Conservation (phyloP, 495 filamentous ascomycete species). For the Podospora australis region DNA sequence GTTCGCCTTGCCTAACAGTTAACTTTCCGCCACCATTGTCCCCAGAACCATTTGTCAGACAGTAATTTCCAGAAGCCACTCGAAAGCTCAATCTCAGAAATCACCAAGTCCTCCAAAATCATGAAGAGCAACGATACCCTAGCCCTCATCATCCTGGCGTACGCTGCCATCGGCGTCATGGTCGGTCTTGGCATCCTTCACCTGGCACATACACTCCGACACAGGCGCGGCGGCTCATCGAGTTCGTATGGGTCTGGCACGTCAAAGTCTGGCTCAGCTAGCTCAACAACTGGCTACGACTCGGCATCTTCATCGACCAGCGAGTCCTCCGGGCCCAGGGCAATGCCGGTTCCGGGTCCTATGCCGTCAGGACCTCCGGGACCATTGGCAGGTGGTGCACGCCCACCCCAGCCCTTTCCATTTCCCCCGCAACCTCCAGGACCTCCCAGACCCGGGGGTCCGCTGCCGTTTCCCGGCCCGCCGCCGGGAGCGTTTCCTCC, state of each 20-base stretch:
- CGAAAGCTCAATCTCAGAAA: no score
- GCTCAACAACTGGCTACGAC: not conserved
- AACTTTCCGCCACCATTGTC: no score
- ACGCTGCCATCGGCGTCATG: not conserved
- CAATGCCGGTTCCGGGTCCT: not conserved
- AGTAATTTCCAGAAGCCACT: no score
- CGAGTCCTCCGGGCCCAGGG: not conserved
- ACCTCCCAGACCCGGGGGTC: no score
- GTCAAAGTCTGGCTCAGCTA: not conserved
- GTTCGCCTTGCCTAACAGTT: no score
- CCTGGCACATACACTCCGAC: not conserved
- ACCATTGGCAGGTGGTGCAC: not conserved
- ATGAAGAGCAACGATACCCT: slow-evolving; percentile 13
- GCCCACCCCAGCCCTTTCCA: no score
- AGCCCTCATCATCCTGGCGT: slow-evolving; percentile 9
- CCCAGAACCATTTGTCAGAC: no score
- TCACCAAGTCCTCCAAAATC: not conserved
- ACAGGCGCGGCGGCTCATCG: not conserved
- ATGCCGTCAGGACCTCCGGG: not conserved
- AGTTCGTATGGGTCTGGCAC: no score
- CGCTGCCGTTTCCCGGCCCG: no score
- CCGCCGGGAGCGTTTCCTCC: no score
- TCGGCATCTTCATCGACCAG: not conserved
- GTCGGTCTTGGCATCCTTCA: slow-evolving; percentile 2
- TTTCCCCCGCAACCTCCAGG: no score